Conservation (phyloP, 352 stramenopile species). For the Pythium aristosporum region DNA sequence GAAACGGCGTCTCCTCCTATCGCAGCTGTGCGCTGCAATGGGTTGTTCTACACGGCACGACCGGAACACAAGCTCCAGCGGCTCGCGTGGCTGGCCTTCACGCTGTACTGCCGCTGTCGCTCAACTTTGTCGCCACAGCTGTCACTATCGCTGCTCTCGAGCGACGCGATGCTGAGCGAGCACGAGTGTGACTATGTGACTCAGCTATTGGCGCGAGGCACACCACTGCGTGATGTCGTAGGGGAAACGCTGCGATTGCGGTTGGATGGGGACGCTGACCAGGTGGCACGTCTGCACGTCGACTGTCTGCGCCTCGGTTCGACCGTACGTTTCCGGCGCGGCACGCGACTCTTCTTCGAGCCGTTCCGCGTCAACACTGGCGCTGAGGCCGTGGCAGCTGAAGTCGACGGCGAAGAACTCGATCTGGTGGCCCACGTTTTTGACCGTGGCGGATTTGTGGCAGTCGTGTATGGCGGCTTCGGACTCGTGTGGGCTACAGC, state of each 20-base stretch:
- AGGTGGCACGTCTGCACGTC: background rate
- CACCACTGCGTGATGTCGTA: constrained; percentile 7
- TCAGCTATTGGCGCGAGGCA: background rate
- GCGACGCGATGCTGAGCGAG: background rate
- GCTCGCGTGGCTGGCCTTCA: constrained; percentile 7
- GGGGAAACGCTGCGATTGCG: background rate
- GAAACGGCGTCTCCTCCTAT: background rate
- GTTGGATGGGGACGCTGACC: background rate
- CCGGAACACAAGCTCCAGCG: background rate
- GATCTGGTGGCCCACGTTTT: background rate
- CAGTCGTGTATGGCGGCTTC: background rate
- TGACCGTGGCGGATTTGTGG: background rate
- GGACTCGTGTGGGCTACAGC: background rate
- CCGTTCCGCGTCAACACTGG: background rate
- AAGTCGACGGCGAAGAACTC: background rate
- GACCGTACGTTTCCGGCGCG: background rate
- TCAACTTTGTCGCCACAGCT: background rate
- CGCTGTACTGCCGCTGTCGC: background rate
- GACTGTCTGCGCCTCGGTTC: background rate
- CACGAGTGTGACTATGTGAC: background rate
- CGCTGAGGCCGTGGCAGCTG: background rate
- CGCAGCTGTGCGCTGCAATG: background rate
- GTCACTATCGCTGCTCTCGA: background rate
- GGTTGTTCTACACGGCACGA: background rate
- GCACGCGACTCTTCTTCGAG: constrained; percentile 3